Conservation (phyloP, 768 basidiomycete genomes). For the Amanita pseudoporphyria region DNA sequence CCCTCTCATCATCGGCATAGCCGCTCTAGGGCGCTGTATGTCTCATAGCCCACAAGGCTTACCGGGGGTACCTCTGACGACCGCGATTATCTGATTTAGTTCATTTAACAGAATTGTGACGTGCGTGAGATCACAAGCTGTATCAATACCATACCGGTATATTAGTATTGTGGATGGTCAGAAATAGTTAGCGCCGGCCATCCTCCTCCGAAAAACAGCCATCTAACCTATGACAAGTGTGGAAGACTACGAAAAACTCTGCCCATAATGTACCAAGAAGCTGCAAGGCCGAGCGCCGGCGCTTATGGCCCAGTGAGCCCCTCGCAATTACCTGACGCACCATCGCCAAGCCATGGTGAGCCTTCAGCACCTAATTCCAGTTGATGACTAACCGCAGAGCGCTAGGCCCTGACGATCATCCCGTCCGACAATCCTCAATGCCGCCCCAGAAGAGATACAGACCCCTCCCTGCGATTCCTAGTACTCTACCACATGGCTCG, state of each 20-base stretch:
- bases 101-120: background rate
- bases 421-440: conserved; percentile 3
- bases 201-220: background rate
- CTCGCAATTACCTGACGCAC: background rate
- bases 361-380: background rate
- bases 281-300: background rate
- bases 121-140: background rate
- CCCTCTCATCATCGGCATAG: background rate
- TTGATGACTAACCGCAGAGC: too few species aligned
- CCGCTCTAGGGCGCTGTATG: too few species aligned
- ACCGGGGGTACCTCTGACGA: too few species aligned
- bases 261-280: background rate
- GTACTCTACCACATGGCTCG: background rate
- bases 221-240: background rate
- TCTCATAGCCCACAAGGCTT: too few species aligned
- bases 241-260: background rate
- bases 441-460: background rate
- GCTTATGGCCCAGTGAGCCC: background rate
- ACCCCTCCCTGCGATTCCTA: background rate
- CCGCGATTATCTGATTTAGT: background rate
- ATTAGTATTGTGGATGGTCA: background rate
- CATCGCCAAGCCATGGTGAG: background rate
- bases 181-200: background rate
- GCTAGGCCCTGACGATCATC: background rate
- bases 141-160: background rate